Evolutionary conservation across 768 basidiomycete species (phyloP).

Genomic region (Rossbeevera mucosa): DNA sequence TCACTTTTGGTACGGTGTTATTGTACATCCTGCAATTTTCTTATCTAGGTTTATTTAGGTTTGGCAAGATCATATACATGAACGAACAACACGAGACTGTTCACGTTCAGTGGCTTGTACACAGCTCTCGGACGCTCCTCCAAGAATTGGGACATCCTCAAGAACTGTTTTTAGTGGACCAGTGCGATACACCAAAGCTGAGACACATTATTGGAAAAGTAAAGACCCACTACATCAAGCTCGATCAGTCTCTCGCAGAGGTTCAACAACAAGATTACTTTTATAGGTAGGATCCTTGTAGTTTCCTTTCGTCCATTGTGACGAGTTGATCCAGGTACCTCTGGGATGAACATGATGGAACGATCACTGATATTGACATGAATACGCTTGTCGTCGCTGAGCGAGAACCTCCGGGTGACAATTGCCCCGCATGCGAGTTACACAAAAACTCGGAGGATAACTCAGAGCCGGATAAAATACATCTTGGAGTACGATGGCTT

Average conservation of each 20-base stretch:
- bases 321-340: constrained; percentile 37
- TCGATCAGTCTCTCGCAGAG: constrained; percentile 23
- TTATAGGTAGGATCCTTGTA: constrained; percentile 43
- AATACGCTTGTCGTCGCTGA: constrained; percentile 13
- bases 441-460: constrained; percentile 32
- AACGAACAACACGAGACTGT: constrained; percentile 37
- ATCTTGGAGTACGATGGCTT: constrained; percentile 42
- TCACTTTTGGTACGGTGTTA: constrained; percentile 56
- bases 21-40: background rate
- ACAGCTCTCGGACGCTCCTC: constrained; percentile 58
- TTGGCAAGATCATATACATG: constrained; percentile 59
- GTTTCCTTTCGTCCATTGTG: background rate
- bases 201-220: constrained; percentile 18
- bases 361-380: constrained; percentile 42
- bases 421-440: constrained; percentile 49
- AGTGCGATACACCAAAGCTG: constrained; percentile 41
- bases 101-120: constrained; percentile 75
- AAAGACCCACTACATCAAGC: constrained; percentile 34
- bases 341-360: constrained; percentile 43
- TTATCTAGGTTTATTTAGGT: constrained; percentile 41
- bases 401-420: constrained; percentile 37
- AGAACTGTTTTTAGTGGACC: constrained; percentile 59
- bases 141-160: constrained; percentile 56
- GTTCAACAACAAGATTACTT: constrained; percentile 44
- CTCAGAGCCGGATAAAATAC: constrained; percentile 25